Base-by-base conservation (phyloP, 2,329 filamentous ascomycete species). In the Xylaria sp. region DNA sequence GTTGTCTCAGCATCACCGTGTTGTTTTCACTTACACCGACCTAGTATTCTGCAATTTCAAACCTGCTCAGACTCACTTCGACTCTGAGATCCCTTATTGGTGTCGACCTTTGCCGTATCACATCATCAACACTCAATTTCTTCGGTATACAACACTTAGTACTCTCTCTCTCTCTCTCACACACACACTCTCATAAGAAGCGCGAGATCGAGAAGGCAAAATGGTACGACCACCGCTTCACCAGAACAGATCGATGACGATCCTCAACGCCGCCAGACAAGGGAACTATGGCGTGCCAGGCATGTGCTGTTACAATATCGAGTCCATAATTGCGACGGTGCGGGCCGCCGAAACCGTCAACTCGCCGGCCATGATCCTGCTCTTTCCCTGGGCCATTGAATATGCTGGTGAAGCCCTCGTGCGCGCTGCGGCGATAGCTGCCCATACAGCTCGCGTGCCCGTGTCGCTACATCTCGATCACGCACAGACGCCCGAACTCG, bases 301-400 rank as follows among this genome's bases (percentile, higher is more conserved):
- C 63, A 85, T 84, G 77, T 86, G 83, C 78, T 76, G 76, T 70
- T 88, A 88, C 78, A 87, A 90, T 71, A 78, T 88, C 63, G 87
- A 89, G 74, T 84, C 84, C 58, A 87, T 90, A 69, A 78, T 90
- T 30, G 87, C 85, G 1, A 85, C 84, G 2, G 84, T 90, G 52
- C 81, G 81, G 65, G 88, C 88, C 7, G 88, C 88, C 61, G 87
- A 90, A 74, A 80, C 81, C 30, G 86, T 86, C 62, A 77, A 78
- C 52, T 87, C 86, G 0, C 87, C 88, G 0, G 80, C 86, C 60
- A 89, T 90, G 78, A 84, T 90, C 66, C 83, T 88, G 30, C 82
- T 90, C 65, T 90, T 91, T 73, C 88, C 88, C 18, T 90, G 88
- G 88, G 86, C 87, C 0, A 79, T 90, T 55, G 76, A 85, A 63